A percentile compares a stretch with the other conserved stretches of the same genome.
Conservation (phyloP, 495 filamentous ascomycete genomes). For the Baudoinia panamericana region DNA sequence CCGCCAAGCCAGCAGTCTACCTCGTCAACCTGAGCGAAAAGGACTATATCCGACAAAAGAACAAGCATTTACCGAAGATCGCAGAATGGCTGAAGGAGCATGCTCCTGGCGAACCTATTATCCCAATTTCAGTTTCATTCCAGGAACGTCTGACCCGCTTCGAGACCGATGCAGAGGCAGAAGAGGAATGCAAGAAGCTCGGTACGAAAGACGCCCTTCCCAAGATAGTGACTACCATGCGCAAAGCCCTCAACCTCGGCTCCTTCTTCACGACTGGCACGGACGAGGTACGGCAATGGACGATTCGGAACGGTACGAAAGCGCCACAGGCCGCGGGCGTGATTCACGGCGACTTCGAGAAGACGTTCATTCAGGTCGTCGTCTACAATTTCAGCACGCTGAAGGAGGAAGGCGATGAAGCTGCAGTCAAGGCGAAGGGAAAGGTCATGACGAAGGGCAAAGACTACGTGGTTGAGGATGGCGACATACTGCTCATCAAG, state of each 20-base stretch:
- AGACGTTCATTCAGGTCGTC: conserved; percentile 96
- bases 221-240: conserved; percentile 91
- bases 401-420: conserved; percentile 79
- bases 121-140: conserved; percentile 82
- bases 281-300: conserved; percentile 98
- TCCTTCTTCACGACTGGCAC: conserved; percentile 96
- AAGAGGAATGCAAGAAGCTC: conserved; percentile 78
- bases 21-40: conserved; percentile 93
- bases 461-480: conserved; percentile 78
- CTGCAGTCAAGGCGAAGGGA: conserved; percentile 75
- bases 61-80: conserved; percentile 92
- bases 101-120: conserved; percentile 72
- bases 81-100: conserved; percentile 88
- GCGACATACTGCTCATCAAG: conserved; percentile 78
- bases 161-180: conserved; percentile 60
- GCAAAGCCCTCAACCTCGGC: conserved; percentile 72
- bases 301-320: conserved; percentile 90
- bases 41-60: conserved; percentile 98
- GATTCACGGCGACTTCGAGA: conserved; percentile 98
- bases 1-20: conserved; percentile 94
- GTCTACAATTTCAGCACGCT: conserved; percentile 74
- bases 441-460: conserved; percentile 99
- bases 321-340: conserved; percentile 94
- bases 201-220: conserved; percentile 79
- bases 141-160: conserved; percentile 82